phyloP scores from a whole-genome alignment of 306 rosid species.

The Rubus parviflorus region DNA sequence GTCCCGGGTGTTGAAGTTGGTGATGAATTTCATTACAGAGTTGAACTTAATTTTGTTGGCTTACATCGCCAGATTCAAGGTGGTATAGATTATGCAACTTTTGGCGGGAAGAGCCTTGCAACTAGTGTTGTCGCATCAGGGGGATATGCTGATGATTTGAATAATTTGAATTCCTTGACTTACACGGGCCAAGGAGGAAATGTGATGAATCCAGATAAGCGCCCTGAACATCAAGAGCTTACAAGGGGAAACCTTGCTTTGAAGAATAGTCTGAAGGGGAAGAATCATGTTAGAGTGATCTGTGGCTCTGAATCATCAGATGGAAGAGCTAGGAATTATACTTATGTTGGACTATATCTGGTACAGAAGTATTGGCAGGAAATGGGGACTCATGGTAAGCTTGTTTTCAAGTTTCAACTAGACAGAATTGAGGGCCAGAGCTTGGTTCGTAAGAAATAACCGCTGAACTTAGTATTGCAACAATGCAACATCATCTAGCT shows the following conservation, averaged over 20 bases:
- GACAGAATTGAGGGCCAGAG: constrained; percentile 71
- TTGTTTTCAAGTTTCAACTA: constrained; percentile 68
- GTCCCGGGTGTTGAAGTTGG: constrained; percentile 89
- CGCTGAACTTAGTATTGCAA: not conserved
- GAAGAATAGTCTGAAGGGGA: constrained; percentile 63
- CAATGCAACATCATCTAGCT: not conserved
- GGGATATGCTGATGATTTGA: constrained; percentile 68
- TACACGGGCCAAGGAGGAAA: constrained; percentile 89
- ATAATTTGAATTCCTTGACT: constrained; percentile 58
- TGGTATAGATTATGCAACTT: constrained; percentile 70
- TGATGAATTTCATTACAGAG: constrained; percentile 77
- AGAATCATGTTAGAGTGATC: constrained; percentile 77
- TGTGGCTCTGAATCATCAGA: constrained; percentile 62
- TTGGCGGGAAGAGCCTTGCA: constrained; percentile 52
- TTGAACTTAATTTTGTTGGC: constrained; percentile 73
- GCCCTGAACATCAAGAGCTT: constrained; percentile 86
- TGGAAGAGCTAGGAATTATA: constrained; percentile 54
- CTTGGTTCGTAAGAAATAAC: constrained; percentile 24
- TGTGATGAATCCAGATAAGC: constrained; percentile 52
- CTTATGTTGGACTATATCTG: constrained; percentile 72
- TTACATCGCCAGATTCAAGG: constrained; percentile 69
- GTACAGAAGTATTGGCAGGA: constrained; percentile 78
- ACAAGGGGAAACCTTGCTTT: constrained; percentile 81
- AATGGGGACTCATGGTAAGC: constrained; percentile 63
- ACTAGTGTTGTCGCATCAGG: constrained; percentile 81